These are phyloP conservation scores for Guyanaporus albipodus DNA, from an alignment of 768 basidiomycete species.

Conservation along the genomic window DNA sequence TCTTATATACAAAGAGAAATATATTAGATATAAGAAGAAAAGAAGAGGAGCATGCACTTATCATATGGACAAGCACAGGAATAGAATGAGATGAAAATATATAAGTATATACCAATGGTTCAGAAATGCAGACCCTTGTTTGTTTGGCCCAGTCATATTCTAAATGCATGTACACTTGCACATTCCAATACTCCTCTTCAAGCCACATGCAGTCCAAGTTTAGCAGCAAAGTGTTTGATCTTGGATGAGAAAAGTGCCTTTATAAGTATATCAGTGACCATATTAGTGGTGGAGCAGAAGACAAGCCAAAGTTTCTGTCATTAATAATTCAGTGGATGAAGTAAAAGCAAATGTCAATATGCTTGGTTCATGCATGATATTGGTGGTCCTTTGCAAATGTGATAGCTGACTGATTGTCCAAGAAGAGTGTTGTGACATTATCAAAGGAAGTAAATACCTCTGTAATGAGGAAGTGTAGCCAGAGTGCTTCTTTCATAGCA, in stretches of 20 bases:
- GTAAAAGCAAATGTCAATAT: background rate
- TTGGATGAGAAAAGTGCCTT: background rate
- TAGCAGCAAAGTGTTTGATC: background rate
- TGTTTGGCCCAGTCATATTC: no score
- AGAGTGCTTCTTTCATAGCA: background rate
- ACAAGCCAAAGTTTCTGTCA: background rate
- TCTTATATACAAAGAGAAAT: no score
- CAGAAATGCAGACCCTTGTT: no score
- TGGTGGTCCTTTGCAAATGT: background rate
- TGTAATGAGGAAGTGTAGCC: background rate
- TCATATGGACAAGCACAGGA: no score
- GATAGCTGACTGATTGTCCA: background rate
- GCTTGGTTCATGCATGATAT: background rate
- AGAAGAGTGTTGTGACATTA: background rate
- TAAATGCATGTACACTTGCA: no score
- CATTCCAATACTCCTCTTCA: background rate
- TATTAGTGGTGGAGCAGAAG: background rate
- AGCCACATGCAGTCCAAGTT: background rate
- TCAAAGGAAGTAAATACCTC: background rate
- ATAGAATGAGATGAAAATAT: no score
- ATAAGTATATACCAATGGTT: no score
- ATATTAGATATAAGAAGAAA: no score
- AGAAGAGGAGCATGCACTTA: no score
- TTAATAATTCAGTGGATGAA: background rate
- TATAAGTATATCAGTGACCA: background rate